Evolutionary conservation across 2,329 filamentous ascomycete species (phyloP), one percentile per base, ranked within the genome.

Genomic region (Malbranchea zuffiana): DNA sequence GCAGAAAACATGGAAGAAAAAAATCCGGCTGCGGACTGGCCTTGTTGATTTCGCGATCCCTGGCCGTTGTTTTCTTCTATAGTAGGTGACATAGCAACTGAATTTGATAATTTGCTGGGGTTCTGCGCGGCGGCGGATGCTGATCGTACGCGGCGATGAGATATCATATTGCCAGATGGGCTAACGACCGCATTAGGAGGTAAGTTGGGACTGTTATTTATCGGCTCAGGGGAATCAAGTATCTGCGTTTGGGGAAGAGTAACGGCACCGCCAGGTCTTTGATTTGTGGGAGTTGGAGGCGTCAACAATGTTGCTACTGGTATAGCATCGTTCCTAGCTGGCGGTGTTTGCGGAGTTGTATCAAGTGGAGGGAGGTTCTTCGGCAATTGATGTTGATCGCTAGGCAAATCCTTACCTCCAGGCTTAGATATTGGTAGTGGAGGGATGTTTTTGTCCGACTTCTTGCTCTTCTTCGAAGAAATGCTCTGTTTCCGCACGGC

Each of bases 1-100:
- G 81, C 88, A 26, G 85, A 88, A 46, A 98, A 76, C 54, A 98
- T 82, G 17, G 83, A 87, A 3, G 85, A 93, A 61, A 98, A 96
- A 65, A 98, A 96, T 1, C 86, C 79, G 24, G 58, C 59, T 20
- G 59, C 60, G 37, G 63, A 62, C 33, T 62, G 59, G 20, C 74
- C 70, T 19, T 72, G 66, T 21, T 75, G 51, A 49, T 72, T 68
- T 43, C 74, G 76, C n/a, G 65, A 54, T 39, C 58, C 50, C 46
- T 67, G 35, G 44, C 61, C 44, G 43, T 59, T 60, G 3, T 59
- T 52, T 49, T 78, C 78, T 56, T 95, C 87, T 24, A 75, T 68
- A 0, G 79, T 82, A 5, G 86, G 83, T 3, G 86, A 80, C 11
- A 73, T 75, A 37, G 73, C 70, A 45, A 78, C 78, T 33, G 78